A percentile compares a stretch with the other conserved stretches of the same genome.
These are phyloP conservation scores for Cairneyella variabilis DNA, from an alignment of 495 filamentous ascomycete species.

Conservation along the genomic window DNA sequence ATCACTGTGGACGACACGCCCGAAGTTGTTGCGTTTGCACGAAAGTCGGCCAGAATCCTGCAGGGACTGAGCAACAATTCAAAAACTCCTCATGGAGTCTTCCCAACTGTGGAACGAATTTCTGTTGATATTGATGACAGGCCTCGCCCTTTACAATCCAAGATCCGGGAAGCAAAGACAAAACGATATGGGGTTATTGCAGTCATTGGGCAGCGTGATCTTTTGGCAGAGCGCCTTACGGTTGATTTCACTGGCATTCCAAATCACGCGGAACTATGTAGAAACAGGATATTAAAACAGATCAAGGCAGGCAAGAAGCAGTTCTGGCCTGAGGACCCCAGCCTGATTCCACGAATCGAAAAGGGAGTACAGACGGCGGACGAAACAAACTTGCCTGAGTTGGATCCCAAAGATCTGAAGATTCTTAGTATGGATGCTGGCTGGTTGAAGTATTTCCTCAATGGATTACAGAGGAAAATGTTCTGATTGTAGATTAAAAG, in stretches of 20 bases:
- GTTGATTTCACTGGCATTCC: constrained; percentile 23
- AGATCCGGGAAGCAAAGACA: constrained; percentile 66
- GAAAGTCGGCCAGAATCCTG: constrained; percentile 39
- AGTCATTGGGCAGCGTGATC: constrained; percentile 61
- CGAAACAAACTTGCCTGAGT: not conserved
- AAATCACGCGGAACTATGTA: constrained; percentile 2
- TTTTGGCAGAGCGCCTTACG: constrained; percentile 15
- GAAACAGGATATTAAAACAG: not conserved
- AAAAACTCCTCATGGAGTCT: constrained; percentile 8
- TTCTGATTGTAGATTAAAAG: not conserved
- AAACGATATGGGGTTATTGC: constrained; percentile 74
- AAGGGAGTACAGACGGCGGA: not conserved
- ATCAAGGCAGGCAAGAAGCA: too few species aligned
- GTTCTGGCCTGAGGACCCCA: too few species aligned
- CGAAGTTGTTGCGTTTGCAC: constrained; percentile 54
- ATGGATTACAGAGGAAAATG: not conserved
- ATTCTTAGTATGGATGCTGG: constrained; percentile 4
- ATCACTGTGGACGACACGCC: constrained; percentile 68
- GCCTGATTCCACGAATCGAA: too few species aligned
- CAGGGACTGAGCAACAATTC: not conserved
- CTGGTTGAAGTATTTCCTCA: not conserved
- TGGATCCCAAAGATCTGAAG: constrained; percentile 2
- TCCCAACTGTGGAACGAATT: constrained; percentile 39
- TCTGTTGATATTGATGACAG: constrained; percentile 70
- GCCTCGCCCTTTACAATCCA: constrained; percentile 56